phyloP scores from a whole-genome alignment of 2,329 filamentous ascomycete species.

The Colletotrichum somersetense region DNA sequence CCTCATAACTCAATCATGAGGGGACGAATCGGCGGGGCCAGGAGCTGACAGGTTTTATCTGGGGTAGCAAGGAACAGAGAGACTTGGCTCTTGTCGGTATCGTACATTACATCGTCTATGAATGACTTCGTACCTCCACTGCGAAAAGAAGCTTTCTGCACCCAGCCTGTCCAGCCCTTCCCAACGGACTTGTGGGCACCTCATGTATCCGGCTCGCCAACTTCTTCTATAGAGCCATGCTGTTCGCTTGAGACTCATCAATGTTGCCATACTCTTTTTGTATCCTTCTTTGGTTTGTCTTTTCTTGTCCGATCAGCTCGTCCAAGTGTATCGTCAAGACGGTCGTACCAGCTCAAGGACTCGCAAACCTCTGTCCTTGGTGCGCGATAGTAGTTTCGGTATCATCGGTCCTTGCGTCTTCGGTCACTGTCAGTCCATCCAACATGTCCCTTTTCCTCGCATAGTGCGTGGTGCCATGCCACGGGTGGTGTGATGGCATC shows the following conservation, averaged over 20 bases:
- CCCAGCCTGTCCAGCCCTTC: neutral
- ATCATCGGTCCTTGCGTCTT: neutral
- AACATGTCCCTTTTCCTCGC: neutral
- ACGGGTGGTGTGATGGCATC: too few relatives aligned
- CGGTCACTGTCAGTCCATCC: neutral
- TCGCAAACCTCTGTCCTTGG: neutral
- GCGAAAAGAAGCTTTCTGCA: neutral
- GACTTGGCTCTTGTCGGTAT: neutral
- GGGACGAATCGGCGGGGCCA: neutral
- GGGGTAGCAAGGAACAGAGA: neutral
- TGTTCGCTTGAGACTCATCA: neutral
- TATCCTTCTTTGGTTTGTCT: too few relatives aligned
- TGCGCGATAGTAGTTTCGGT: neutral
- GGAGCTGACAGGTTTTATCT: neutral
- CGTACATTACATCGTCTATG: neutral
- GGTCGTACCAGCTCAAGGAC: neutral
- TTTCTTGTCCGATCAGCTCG: neutral
- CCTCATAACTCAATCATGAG: conserved; percentile 13
- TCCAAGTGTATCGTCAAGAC: neutral
- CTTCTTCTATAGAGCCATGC: neutral
- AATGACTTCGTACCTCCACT: too few relatives aligned
- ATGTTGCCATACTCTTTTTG: neutral
- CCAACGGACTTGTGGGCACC: neutral
- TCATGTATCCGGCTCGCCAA: neutral
- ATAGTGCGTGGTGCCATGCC: too few relatives aligned